Percentiles rank a stretch among this genome's conserved stretches.
Evolutionary conservation across 129 eudicot genomes (phyloP).

Genomic region (Rutidosis leptorrhynchoides): DNA sequence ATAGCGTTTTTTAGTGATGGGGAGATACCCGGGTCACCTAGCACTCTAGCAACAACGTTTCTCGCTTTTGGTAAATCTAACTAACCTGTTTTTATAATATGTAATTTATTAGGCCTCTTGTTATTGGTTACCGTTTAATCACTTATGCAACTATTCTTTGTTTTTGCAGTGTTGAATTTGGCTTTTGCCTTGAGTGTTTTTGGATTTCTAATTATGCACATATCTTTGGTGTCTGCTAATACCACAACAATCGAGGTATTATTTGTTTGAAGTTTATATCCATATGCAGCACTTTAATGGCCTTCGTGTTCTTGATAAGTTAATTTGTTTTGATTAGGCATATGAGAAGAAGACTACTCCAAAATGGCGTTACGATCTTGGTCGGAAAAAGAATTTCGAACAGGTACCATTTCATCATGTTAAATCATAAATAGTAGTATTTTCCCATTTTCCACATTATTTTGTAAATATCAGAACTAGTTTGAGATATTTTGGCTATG

Average conservation of each 20-base stretch:
- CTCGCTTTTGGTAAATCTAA: conserved; percentile 82
- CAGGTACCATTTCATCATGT: conserved; percentile 55
- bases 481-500: not conserved
- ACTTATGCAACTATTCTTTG: no score
- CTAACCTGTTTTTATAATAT: not conserved
- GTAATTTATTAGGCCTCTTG: not conserved
- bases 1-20: conserved; percentile 88
- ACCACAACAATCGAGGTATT: conserved; percentile 98
- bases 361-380: conserved; percentile 96
- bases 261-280: conserved; percentile 1
- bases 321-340: conserved; percentile 53
- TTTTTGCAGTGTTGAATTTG: conserved; percentile 72
- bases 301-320: not conserved
- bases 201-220: conserved; percentile 96
- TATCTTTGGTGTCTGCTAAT: conserved; percentile 86
- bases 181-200: conserved; percentile 93
- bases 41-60: conserved; percentile 94
- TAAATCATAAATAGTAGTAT: conserved; percentile 13
- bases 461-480: not conserved
- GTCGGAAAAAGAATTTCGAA: conserved; percentile 88
- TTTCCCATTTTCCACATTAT: not conserved
- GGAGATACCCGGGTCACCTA: conserved; percentile 93
- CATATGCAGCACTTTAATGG: not conserved
- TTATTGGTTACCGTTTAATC: conserved; percentile 12
- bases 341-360: conserved; percentile 91